Evolutionary conservation across 768 basidiomycete species (phyloP).

Genomic region (Clavaria fumosa): DNA sequence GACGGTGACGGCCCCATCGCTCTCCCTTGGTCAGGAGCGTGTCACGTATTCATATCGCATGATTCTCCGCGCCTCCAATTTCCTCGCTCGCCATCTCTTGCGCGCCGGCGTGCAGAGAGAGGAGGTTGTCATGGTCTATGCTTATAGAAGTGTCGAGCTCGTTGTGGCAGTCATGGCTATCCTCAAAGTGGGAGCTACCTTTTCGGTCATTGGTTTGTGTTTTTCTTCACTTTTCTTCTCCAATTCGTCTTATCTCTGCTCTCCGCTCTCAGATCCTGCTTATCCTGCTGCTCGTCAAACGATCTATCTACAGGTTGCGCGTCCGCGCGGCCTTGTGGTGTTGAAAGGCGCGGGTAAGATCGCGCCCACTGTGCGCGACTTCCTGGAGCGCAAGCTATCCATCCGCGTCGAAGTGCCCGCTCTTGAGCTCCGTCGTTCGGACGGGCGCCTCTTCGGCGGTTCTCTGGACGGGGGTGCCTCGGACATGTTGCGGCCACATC

Average conservation of each 20-base stretch:
- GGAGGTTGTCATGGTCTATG: constrained; percentile 97
- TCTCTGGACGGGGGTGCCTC: constrained; percentile 25
- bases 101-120: constrained; percentile 77
- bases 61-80: constrained; percentile 75
- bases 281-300: constrained; percentile 90
- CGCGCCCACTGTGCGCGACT: constrained; percentile 67
- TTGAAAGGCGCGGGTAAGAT: constrained; percentile 83
- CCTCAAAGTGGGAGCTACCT: constrained; percentile 89
- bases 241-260: background rate
- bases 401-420: constrained; percentile 89
- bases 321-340: constrained; percentile 80
- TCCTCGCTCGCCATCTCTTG: constrained; percentile 81
- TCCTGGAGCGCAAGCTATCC: constrained; percentile 58
- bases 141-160: constrained; percentile 89
- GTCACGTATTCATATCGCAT: constrained; percentile 60
- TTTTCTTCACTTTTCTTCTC: background rate
- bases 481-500: constrained; percentile 49
- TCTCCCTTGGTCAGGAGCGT: constrained; percentile 32
- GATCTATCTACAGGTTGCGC: constrained; percentile 84
- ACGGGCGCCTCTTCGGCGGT: constrained; percentile 57
- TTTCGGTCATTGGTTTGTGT: constrained; percentile 84
- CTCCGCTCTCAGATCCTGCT: constrained; percentile 58
- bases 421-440: constrained; percentile 53
- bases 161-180: constrained; percentile 96
- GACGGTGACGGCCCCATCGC: constrained; percentile 20